Percentiles rank a stretch among this genome's conserved stretches.
These are phyloP conservation scores for Coemansia sp. DNA, from an alignment of 192 early-diverging fungal genomes.

Conservation along the genomic window DNA sequence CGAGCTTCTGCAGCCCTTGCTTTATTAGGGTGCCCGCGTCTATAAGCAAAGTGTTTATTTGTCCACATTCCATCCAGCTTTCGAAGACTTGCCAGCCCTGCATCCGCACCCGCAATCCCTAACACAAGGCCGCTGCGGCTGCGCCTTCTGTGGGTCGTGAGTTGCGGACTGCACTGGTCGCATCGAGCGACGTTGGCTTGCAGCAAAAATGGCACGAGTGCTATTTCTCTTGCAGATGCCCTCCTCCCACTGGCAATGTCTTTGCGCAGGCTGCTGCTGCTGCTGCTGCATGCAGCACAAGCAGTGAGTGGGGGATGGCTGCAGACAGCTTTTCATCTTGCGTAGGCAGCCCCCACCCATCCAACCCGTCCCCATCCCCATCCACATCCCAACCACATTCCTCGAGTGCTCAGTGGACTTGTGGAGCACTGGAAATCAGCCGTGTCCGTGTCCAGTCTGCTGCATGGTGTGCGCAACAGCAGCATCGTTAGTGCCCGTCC, in stretches of 20 bases:
- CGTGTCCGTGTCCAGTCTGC: background rate
- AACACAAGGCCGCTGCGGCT: background rate
- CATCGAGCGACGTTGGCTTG: constrained; percentile 14
- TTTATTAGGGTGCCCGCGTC: background rate
- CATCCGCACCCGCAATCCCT: constrained; percentile 4
- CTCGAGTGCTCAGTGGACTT: background rate
- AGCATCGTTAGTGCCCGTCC: background rate
- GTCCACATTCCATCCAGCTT: background rate
- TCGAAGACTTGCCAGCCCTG: constrained; percentile 3
- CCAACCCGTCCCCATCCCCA: background rate
- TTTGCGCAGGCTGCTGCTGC: background rate
- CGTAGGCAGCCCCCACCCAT: background rate
- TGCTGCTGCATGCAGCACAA: background rate
- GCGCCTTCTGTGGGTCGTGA: constrained; percentile 4
- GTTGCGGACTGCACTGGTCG: constrained; percentile 14
- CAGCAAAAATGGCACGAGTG: constrained; percentile 3
- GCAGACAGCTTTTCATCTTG: background rate
- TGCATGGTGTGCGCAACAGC: background rate
- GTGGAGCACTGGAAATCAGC: background rate
- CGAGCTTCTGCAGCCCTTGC: background rate
- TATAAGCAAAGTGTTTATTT: background rate
- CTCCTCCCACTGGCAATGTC: background rate
- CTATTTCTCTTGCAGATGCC: background rate
- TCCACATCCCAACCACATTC: background rate
- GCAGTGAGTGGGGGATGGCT: background rate